Base-by-base conservation (phyloP, 352 stramenopile species). In the Pythium pectinolyticum region DNA sequence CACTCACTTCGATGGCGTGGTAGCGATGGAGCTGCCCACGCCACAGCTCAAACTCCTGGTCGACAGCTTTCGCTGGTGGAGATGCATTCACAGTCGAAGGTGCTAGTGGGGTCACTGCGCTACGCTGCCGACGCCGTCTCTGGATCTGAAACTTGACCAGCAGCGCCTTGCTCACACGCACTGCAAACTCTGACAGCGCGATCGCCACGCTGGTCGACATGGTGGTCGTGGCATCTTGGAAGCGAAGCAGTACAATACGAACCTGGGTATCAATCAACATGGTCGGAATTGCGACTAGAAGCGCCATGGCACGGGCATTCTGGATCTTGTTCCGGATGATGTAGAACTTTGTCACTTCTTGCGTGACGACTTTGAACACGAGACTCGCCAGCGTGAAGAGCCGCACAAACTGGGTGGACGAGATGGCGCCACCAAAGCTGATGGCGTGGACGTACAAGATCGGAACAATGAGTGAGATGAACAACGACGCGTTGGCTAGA, bases 251-350 rank as follows among this genome's bases (percentile, higher is more conserved):
- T 20, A 75, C 34, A 5, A 78, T 63, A 0, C 69, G 69, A 17
- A 78, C 60, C 41, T 79, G 70, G 8, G 70, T 75, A 45, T 77
- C 61, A 15, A 79, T 66, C 15, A 77, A 45, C 28, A 83, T 69
- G 2, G 67, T 75, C 24, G 72, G 64, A 0, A 67, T 69, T 11
- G 51, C 63, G 8, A 78, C 52, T 2, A 74, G 27, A 2, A 45
- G 43, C 1, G 64, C 57, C 68, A 74, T 74, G 1, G 49, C 39
- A 0, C 39, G 40, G 0, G 66, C 25, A n/a, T 52, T 57, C 2
- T 61, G 31, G 49, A 73, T 40, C 14, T 59, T 30, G 19, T 31
- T 35, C 6, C 40, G 50, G 22, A 63, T 25, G 22, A 61, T n/a
- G 37, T 31, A 51, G 40, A 27, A 11, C 32, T 57, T 61, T 22